A percentile compares a stretch with the other conserved stretches of the same genome.
Evolutionary conservation across 2,329 filamentous ascomycete species (phyloP).

Genomic region (Paradendryphiella salina): DNA sequence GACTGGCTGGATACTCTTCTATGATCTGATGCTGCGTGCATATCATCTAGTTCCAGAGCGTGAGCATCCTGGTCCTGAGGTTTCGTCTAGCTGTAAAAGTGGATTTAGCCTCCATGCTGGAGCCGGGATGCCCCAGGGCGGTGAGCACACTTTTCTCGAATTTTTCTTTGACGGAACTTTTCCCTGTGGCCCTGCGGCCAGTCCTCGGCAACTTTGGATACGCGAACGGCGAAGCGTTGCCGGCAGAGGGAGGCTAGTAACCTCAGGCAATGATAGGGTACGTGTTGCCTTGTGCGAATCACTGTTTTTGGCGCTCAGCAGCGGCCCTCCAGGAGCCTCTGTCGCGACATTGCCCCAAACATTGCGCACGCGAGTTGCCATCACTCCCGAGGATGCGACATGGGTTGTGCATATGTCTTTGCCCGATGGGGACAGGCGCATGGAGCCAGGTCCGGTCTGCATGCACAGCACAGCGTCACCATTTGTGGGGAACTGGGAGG

Average conservation of each 20-base stretch:
- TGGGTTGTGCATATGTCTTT: constrained; percentile 24
- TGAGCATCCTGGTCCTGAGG: constrained; percentile 29
- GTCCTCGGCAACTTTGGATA: constrained; percentile 19
- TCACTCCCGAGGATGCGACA: constrained; percentile 30
- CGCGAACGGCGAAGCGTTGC: constrained; percentile 5
- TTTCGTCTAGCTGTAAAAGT: constrained; percentile 30
- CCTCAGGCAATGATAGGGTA: neutral
- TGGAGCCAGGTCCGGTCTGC: constrained; percentile 27
- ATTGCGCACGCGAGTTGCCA: constrained; percentile 42
- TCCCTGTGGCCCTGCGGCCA: constrained; percentile 18
- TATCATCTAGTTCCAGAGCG: constrained; percentile 33
- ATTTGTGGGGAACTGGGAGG: constrained; percentile 40
- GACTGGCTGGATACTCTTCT: constrained; percentile 20
- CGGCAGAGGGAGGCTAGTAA: neutral
- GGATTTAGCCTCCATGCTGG: constrained; percentile 39
- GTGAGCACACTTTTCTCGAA: constrained; percentile 35
- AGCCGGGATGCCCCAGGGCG: constrained; percentile 33
- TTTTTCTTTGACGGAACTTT: constrained; percentile 25
- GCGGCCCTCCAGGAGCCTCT: constrained; percentile 23
- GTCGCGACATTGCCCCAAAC: constrained; percentile 23
- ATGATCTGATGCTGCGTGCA: constrained; percentile 44
- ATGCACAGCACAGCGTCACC: constrained; percentile 39
- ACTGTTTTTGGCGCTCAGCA: neutral
- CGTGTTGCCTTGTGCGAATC: too few relatives aligned
- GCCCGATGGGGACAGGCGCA: constrained; percentile 26